Base-by-base conservation (phyloP, 768 basidiomycete species). In the Dioszegia hungarica region DNA sequence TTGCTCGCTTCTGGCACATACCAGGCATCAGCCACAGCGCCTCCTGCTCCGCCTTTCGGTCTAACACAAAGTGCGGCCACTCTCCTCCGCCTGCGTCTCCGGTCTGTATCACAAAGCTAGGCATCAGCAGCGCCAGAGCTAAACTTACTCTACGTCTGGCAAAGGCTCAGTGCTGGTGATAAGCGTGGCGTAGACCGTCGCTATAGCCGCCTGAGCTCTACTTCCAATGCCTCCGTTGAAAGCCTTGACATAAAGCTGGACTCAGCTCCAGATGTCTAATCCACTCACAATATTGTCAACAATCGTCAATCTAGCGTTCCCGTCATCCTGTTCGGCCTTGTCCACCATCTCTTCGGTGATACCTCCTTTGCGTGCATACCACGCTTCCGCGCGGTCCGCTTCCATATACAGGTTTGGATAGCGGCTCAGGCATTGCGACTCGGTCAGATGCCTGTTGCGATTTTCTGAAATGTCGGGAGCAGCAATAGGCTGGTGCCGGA, bases 21-120 rank as follows among this genome's bases (percentile, higher is more conserved):
- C 64, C 68, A 39, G 71, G 71, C 71, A 70, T 70, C 14, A 70
- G 53, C 66, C 66, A 73, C 25, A 73, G 55, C 39, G 59, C 22
- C 25, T 63, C 51, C 40, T 66, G 57, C 5, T 57, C 50, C 22
- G 59, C 59, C 40, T 56, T 60, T 0, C 69, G 47, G 40, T 57
- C 57, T 6, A 70, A 52, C 9, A 50, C 60, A 20, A 67, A 60
- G n/a, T 60, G 45, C n/a, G 71, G 68, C 19, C 55, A 27, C 14
- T 58, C 34, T 1, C 66, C 68, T 20, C 48, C 50, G 2, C 64
- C 64, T 22, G 63, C 61, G 39, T 68, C 70, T 47, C 39, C 53
- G 1, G 57, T 63, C 44, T 67, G 66, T 10, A 67, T 56, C 0
- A 67, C 62, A 34, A 67, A 62, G 34, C 66, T 67, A 37, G 15